Evolutionary conservation across 441 rosid species (phyloP).

Genomic region (Eutrema salsugineum): DNA sequence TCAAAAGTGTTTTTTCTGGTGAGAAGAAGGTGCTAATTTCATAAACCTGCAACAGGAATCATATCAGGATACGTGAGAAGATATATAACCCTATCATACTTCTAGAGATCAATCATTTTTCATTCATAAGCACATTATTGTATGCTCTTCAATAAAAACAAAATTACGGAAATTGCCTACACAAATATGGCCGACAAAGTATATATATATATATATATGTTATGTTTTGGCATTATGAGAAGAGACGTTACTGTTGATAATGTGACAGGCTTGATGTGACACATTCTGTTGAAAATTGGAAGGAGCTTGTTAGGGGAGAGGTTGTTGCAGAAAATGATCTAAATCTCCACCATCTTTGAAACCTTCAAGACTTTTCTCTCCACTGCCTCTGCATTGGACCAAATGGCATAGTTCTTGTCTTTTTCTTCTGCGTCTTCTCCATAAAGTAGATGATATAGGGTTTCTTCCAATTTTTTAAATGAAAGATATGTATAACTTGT

Average conservation of each 20-base stretch:
- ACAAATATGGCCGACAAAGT: neutral
- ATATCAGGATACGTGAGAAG: neutral
- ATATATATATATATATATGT: too few species aligned
- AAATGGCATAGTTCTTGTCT: conserved; percentile 20
- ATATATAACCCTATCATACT: neutral
- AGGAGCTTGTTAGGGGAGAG: conserved; percentile 33
- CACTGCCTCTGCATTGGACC: conserved; percentile 27
- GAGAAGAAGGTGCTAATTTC: neutral
- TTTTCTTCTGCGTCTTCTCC: conserved; percentile 25
- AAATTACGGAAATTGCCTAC: neutral
- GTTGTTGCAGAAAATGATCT: conserved; percentile 31
- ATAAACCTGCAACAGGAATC: conserved; percentile 1
- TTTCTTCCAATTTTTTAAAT: neutral
- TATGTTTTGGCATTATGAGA: conserved; percentile 5
- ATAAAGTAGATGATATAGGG: conserved; percentile 7
- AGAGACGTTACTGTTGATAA: conserved; percentile 18
- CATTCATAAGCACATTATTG: neutral
- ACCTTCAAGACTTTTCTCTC: conserved; percentile 28
- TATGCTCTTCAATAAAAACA: neutral
- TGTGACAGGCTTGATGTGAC: conserved; percentile 25
- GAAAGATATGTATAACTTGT: neutral
- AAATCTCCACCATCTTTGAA: conserved; percentile 34
- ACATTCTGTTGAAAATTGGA: conserved; percentile 15
- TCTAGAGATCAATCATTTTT: neutral
- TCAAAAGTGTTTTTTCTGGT: conserved; percentile 1